Base-by-base conservation (phyloP, 176 grass and related monocot species). In the Panicum miliaceum region DNA sequence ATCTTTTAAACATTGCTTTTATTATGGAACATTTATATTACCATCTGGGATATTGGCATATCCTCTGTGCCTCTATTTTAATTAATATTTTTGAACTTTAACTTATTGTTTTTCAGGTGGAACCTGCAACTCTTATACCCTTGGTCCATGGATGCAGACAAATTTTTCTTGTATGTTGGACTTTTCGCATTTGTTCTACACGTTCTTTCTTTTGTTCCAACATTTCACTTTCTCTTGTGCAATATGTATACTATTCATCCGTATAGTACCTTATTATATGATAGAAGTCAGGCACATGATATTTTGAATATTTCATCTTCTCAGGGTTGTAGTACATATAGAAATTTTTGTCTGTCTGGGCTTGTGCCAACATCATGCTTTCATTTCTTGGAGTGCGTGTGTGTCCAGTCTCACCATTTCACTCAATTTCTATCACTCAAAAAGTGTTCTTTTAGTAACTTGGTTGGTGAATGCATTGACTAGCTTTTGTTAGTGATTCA, bases 91-190 rank as follows among this genome's bases (percentile, higher is more conserved):
- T 36, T 89, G 59, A 82, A 58, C 47, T 72, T 65, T 78, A 73
- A 57, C 38, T 78, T 59, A 15, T 81, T 75, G 3, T 76, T 85
- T 85, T 66, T 84, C 87, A 98, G 96, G 89, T 98, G 25, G 96
- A 98, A 82, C 96, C 93, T 64, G 90, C 95, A 60, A 97, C 89
- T 47, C 86, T 94, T 85, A 78, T 98, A 53, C 96, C 93, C 53
- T 80, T 98, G 87, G 82, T 84, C 66, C 96, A 95, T 88, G 96
- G 96, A 61, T 98, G 96, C 82, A 87, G 72, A 93, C 96, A 98
- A 98, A 88, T 98, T 80, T 98, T 95, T 87, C 91, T 98, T 78
- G 96, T 98, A 95, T 76, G 86, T 74, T 41, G 35, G 64, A 83
- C 40, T 47, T 60, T 79, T 12, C 22, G 22, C 68, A 67, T 73